phyloP scores from a whole-genome alignment of 331 rosid species.

The Quercus lobata region DNA sequence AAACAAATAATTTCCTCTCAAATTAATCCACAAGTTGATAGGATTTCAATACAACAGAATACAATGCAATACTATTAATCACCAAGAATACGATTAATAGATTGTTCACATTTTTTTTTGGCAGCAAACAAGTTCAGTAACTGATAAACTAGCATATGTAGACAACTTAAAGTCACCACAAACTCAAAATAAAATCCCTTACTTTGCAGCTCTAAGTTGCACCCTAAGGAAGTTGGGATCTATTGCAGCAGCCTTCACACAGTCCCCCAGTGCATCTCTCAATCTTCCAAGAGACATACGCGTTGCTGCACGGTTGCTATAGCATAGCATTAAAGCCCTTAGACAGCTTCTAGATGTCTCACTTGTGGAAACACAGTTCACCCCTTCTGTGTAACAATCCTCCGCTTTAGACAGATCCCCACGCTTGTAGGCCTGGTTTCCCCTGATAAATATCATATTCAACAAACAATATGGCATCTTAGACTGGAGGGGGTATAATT shows the following conservation, averaged over 20 bases:
- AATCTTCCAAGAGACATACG: constrained; percentile 88
- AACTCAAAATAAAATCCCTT: constrained; percentile 33
- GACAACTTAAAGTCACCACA: constrained; percentile 5
- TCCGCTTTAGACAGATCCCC: constrained; percentile 85
- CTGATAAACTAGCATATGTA: neutral
- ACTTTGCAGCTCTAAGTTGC: constrained; percentile 97
- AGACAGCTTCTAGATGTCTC: constrained; percentile 75
- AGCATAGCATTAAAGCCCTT: constrained; percentile 87
- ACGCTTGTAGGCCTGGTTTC: constrained; percentile 81
- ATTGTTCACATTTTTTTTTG: neutral
- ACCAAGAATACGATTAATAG: neutral
- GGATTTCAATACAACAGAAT: neutral
- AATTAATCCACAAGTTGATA: neutral
- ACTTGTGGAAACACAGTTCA: constrained; percentile 49
- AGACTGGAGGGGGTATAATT: constrained; percentile 7
- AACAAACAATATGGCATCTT: constrained; percentile 17
- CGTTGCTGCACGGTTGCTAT: constrained; percentile 98
- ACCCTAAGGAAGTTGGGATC: constrained; percentile 83
- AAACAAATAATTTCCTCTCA: neutral
- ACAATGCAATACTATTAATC: neutral
- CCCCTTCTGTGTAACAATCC: constrained; percentile 77
- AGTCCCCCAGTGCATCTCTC: constrained; percentile 84
- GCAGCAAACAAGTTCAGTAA: neutral
- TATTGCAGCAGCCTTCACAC: constrained; percentile 70
- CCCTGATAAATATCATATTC: constrained; percentile 58